Base-by-base conservation (phyloP, 2,329 filamentous ascomycete species). In the Penicillium sp. region DNA sequence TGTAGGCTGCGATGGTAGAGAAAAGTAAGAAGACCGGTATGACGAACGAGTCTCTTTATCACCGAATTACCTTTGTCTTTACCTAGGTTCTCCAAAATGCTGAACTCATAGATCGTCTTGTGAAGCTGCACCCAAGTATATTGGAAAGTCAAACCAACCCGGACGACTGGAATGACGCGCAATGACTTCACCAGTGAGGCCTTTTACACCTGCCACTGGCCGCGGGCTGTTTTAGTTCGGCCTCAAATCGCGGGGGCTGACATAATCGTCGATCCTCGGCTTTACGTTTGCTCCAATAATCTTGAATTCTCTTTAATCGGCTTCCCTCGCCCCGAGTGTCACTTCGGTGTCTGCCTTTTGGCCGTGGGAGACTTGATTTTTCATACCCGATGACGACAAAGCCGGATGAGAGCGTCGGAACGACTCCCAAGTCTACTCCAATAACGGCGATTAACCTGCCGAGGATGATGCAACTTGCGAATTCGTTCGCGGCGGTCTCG, bases 361-460 rank as follows among this genome's bases (percentile, higher is more conserved):
- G 10, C 49, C 30, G 51, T 30, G 39, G 2, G 25, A n/a, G 4
- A 14, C 10, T 6, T n/a, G 20, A n/a, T 41, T 22, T 40, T 14
- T 24, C 33, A 10, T 40, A 28, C 45, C 38, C 49, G 50, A 56
- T 56, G 55, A 58, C 55, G 51, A 54, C 44, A 41, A 1, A 5
- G 16, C 5, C 35, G 40, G 18, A 22, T 25, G 22, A 41, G 20
- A 24, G 3, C 22, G 20, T 41, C 39, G 39, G 39, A 41, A 27
- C 35, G 22, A 20, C 24, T 31, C 25, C 11, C 41, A 10, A 20
- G 13, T 25, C 28, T 49, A 51, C 55, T 58, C 57, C 55, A 63
- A 63, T 61, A 62, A 63, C 60, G 61, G 61, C 61, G 61, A 54
- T 61, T 56, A 61, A 52, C 53, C 54, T 56, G 48, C 60, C 60